Percentiles rank a stretch among this genome's conserved stretches.
Conservation (phyloP, 192 early-diverging fungal species). For the Backusella australiensis region DNA sequence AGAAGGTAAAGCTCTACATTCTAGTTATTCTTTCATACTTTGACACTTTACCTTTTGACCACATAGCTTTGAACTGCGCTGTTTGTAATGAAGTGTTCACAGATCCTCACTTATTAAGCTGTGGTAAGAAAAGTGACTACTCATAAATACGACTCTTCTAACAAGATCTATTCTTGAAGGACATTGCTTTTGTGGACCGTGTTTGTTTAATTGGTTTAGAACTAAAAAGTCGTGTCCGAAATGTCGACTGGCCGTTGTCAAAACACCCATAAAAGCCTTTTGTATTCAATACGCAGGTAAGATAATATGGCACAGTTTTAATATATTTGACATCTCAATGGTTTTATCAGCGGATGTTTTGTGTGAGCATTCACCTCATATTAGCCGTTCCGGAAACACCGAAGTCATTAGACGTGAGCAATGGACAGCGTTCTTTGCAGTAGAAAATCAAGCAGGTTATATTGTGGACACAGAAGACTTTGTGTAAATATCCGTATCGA, state of each 20-base stretch:
- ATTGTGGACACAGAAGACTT: not conserved
- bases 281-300: not conserved
- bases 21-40: not conserved
- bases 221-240: conserved; percentile 1
- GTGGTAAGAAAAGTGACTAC: not conserved
- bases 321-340: not conserved
- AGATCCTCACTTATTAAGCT: not conserved
- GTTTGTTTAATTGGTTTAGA: not conserved
- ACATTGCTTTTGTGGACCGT: not conserved
- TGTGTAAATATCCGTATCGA: not conserved
- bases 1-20: not conserved
- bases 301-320: not conserved
- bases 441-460: not conserved
- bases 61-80: not conserved
- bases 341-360: not conserved
- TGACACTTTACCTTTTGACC: not conserved
- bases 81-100: not conserved
- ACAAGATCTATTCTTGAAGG: not conserved
- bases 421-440: not conserved
- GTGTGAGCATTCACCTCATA: not conserved
- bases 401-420: not conserved
- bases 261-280: not conserved
- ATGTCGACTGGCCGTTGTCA: conserved; percentile 1
- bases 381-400: not conserved
- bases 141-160: not conserved